Evolutionary conservation across 2,329 filamentous ascomycete genomes (phyloP), one percentile per base, ranked within the genome.

Genomic region (Talaromyces piceae): DNA sequence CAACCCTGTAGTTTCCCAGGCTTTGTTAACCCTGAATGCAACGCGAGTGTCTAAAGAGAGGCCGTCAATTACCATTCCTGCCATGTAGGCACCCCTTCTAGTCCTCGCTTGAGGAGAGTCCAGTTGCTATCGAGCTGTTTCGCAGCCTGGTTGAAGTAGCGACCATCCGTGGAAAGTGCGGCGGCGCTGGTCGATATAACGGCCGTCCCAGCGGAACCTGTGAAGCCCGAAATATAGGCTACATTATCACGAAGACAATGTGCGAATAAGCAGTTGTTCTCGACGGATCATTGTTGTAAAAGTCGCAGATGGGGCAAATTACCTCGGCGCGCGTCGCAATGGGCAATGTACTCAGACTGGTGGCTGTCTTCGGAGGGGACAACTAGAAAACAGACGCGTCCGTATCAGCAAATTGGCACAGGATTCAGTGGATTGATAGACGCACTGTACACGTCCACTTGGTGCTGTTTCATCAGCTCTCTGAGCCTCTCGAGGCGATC

Each of bases 291-390:
- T n/a, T n/a, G n/a, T n/a, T n/a, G n/a, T n/a, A n/a, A n/a, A n/a
- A n/a, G n/a, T n/a, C 25, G 23, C 45, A 28, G 47, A 31, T 30
- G 28, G 44, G 27, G 28, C 4, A 30, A 54, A 67, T 69, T 59
- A 82, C 80, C 79, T 80, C 93, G 84, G 59, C 93, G 84, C 55
- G 81, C 91, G 74, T 98, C 93, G 67, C 89, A 95, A n/a, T 86
- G 84, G 47, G 93, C 93, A 68, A 96, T 96, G 71, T 98, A 98
- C 74, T 98, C 93, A 59, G 91, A 97, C 60, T 91, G 88, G 68
- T 98, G 93, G 66, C 88, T 91, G 68, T 98, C 93, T 79, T 97
- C 93, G 28, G 91, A 96, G 0, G 93, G 93, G 5, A 97, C 81
- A 65, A 98, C 91, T 97, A 55, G 46, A n/a, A n/a, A n/a, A n/a